A percentile compares a stretch with the other conserved stretches of the same genome.
Evolutionary conservation across 2,329 filamentous ascomycete species (phyloP).

Genomic region (Paecilomyces sp.): DNA sequence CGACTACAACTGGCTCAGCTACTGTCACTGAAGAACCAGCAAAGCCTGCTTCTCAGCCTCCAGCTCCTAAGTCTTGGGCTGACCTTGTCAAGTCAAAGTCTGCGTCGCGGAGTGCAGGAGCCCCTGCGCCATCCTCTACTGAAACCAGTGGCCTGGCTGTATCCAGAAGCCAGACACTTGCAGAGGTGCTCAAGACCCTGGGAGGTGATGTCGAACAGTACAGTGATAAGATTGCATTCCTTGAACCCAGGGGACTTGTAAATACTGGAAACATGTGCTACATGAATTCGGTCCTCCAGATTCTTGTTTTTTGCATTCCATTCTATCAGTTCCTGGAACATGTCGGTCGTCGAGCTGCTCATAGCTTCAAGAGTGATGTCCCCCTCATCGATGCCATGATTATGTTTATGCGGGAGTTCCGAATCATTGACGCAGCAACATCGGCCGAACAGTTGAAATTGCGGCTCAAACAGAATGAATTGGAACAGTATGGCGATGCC

Average conservation of each 20-base stretch:
- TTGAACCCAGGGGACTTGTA: conserved; percentile 87
- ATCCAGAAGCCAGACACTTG: conserved; percentile 56
- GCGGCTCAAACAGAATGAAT: conserved; percentile 69
- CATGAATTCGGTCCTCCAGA: conserved; percentile 99
- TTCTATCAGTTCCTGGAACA: conserved; percentile 93
- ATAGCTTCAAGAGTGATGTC: conserved; percentile 93
- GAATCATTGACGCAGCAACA: conserved; percentile 70
- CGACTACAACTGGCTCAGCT: background rate
- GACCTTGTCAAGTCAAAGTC: conserved; percentile 55
- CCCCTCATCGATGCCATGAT: conserved; percentile 94
- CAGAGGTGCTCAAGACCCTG: conserved; percentile 70
- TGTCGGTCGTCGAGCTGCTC: conserved; percentile 70
- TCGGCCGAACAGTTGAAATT: conserved; percentile 67
- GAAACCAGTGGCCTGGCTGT: conserved; percentile 35
- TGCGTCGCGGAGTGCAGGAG: conserved; percentile 20
- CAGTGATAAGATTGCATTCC: conserved; percentile 63
- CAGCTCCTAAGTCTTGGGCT: conserved; percentile 60
- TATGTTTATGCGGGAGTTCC: conserved; percentile 91
- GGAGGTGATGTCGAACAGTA: conserved; percentile 54
- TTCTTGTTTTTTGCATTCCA: conserved; percentile 84
- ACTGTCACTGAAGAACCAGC: conserved; percentile 23
- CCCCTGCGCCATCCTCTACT: conserved; percentile 16
- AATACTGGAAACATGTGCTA: conserved; percentile 99
- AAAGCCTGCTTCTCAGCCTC: conserved; percentile 33
- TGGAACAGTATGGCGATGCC: conserved; percentile 84